Conservation (phyloP, 2,329 filamentous ascomycete species). For the Mollisiaceae sp. region DNA sequence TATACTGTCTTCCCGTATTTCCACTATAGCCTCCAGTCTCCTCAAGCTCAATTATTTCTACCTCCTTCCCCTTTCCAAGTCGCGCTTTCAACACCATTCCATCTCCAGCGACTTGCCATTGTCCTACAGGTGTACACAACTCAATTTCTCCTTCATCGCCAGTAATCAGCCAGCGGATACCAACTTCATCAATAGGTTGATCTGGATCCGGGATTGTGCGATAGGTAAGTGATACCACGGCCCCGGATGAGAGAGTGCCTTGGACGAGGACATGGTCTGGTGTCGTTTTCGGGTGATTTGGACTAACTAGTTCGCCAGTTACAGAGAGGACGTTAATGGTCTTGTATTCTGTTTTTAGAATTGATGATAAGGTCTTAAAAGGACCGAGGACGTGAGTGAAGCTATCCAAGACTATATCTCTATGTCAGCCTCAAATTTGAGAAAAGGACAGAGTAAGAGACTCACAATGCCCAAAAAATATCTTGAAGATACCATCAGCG, state of each 20-base stretch:
- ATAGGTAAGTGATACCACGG: neutral
- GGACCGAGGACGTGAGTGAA: constrained; percentile 1
- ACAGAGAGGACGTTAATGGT: neutral
- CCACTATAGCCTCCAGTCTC: neutral
- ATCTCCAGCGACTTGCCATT: neutral
- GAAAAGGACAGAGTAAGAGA: too few species aligned
- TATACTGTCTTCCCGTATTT: constrained; percentile 19
- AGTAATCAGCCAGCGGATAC: constrained; percentile 51
- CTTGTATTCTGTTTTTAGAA: neutral
- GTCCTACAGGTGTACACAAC: neutral
- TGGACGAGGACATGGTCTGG: constrained; percentile 12
- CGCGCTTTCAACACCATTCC: neutral
- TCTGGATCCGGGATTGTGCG: constrained; percentile 2
- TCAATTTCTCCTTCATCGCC: constrained; percentile 52
- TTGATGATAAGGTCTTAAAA: neutral
- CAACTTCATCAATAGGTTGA: constrained; percentile 35
- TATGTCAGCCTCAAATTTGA: neutral
- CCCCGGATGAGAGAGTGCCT: neutral
- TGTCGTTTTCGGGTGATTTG: neutral
- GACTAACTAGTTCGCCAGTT: neutral
- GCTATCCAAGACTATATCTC: constrained; percentile 32
- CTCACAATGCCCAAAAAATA: constrained; percentile 39
- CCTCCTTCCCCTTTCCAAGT: neutral
- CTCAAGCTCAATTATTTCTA: constrained; percentile 1
- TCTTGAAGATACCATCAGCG: constrained; percentile 36